A percentile compares a stretch with the other conserved stretches of the same genome.
phyloP scores from a whole-genome alignment of 192 early-diverging fungal genomes.

The Rhizophagus sp. region DNA sequence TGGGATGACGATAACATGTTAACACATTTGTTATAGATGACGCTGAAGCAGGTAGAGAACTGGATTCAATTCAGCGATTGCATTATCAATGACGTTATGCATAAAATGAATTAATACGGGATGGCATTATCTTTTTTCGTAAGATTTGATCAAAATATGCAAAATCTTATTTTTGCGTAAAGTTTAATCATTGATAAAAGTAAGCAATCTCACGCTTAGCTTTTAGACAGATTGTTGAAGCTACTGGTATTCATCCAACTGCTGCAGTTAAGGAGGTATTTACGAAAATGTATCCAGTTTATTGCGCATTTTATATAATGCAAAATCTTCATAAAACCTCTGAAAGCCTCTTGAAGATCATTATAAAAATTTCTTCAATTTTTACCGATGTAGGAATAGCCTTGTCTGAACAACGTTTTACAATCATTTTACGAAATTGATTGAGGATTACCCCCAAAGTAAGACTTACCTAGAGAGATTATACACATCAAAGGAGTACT shows the following conservation, averaged over 20 bases:
- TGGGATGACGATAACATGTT: background rate
- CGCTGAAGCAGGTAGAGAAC: background rate
- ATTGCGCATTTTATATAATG: too few relatives aligned
- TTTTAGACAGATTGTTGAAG: background rate
- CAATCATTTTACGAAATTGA: too few relatives aligned
- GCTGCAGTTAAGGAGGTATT: too few relatives aligned
- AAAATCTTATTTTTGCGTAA: background rate
- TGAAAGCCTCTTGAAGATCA: too few relatives aligned
- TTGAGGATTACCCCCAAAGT: too few relatives aligned
- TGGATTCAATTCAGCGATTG: background rate
- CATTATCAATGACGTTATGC: background rate
- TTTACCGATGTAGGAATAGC: too few relatives aligned
- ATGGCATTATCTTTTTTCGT: background rate
- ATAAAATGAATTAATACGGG: background rate
- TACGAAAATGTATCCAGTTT: too few relatives aligned
- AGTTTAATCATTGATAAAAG: background rate
- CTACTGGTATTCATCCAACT: background rate
- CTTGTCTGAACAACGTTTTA: too few relatives aligned
- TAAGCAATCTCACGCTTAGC: background rate
- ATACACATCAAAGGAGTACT: background rate
- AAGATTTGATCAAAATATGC: background rate
- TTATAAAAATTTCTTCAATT: too few relatives aligned
- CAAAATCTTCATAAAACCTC: too few relatives aligned
- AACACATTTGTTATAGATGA: background rate
- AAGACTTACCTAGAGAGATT: too few relatives aligned